phyloP scores from a whole-genome alignment of 1,284 basidiomycete species.

The Rhizoctonia solani region DNA sequence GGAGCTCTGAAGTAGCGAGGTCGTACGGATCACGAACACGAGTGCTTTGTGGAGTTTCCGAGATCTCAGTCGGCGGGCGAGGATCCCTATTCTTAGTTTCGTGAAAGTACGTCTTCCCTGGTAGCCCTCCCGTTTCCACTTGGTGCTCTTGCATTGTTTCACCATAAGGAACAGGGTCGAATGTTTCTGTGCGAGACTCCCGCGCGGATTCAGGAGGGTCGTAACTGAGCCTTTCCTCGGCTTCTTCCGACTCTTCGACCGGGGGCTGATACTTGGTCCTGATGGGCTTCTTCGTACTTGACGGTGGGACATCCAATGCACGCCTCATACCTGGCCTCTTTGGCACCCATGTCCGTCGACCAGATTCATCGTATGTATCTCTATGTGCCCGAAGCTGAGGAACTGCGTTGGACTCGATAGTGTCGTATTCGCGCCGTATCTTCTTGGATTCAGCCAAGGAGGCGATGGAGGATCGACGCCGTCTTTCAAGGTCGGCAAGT shows the following conservation, averaged over 20 bases:
- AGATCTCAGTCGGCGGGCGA: not conserved
- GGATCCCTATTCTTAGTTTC: not conserved
- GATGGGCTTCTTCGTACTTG: not conserved
- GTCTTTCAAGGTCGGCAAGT: not conserved
- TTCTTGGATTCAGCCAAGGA: not conserved
- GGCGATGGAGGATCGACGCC: slow-evolving; percentile 4
- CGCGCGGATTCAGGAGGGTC: not conserved
- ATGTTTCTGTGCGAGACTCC: no score
- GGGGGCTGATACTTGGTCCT: not conserved
- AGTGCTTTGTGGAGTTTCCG: slow-evolving; percentile 8
- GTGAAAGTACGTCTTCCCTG: not conserved
- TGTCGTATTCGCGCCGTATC: slow-evolving; percentile 27
- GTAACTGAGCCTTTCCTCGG: not conserved
- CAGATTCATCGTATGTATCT: not conserved
- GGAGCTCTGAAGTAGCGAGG: not conserved
- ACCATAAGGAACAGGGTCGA: no score
- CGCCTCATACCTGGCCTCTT: not conserved
- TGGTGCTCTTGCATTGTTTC: not conserved
- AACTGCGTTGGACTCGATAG: not conserved
- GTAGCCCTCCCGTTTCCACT: not conserved
- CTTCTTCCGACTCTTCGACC: not conserved
- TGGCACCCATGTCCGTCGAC: not conserved
- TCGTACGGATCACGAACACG: not conserved
- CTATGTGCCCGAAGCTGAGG: not conserved
- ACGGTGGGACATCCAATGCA: not conserved